Base-by-base conservation (phyloP, 306 rosid species). In the Gastrolobium bilobum region DNA sequence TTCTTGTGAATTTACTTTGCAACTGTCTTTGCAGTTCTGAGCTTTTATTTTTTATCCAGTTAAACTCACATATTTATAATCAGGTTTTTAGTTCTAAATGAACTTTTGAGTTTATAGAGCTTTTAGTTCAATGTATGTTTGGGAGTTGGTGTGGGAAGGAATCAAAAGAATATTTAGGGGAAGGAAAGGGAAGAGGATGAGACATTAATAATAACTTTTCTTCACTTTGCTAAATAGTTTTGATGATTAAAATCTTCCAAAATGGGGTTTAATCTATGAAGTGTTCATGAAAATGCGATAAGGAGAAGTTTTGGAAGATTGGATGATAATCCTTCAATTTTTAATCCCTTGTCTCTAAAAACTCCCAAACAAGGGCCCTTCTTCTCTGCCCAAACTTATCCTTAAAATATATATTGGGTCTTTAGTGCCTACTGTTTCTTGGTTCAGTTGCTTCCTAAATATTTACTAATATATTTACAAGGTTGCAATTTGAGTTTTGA, bases 131-230 rank as follows among this genome's bases (percentile, higher is more conserved):
- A 30, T 58, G 14, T 31, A 39, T 40, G 35, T 66, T 65, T 51
- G 42, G 31, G 43, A 38, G 44, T 64, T 65, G 20, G 46, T 54
- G 34, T 10, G 35, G 14, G 44, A 63, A 53, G 58, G 67, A 30
- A 40, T 66, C 71, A 75, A 76, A 40, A 52, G 53, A 30, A 52
- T 51, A 39, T 38, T 33, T 42, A 62, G 14, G 60, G 50, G 51
- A 26, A 20, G 29, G 62, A 51, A 38, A 44, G 48, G 5, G 50
- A 46, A 11, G 61, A 26, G 39, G 30, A 40, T 71, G 65, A 10
- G 20, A 14, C 10, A 38, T 10, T 39, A 52, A 47, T 39, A 15
- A 53, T 47, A 34, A 11, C 39, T 10, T 62, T 48, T 3, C 64
- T 64, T 63, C 59, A 33, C 15, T 50, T 20, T 65, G 4, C 53